Evolutionary conservation across 1,139 yeast species (phyloP).

Genomic region (Nematodospora anomalae): DNA sequence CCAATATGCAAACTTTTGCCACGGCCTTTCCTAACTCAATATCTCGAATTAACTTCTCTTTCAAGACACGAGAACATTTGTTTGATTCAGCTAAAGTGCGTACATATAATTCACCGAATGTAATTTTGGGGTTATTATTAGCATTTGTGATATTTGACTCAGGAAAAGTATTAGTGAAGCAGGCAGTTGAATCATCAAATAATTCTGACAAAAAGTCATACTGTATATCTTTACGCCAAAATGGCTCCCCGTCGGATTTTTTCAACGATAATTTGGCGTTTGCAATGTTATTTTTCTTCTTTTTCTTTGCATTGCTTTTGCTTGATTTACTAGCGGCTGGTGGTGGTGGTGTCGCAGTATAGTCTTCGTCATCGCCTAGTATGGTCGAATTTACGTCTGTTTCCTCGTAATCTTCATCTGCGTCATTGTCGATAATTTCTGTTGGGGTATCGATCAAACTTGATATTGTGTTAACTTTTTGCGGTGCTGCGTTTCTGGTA

Average conservation of each 20-base stretch:
- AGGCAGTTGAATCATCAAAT: constrained; percentile 61
- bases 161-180: constrained; percentile 64
- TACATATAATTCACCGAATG: constrained; percentile 85
- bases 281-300: constrained; percentile 17
- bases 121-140: constrained; percentile 49
- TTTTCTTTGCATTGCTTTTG: constrained; percentile 5
- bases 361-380: constrained; percentile 18
- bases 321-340: constrained; percentile 4
- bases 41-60: constrained; percentile 70
- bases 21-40: constrained; percentile 67
- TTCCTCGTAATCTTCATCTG: constrained; percentile 17
- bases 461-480: constrained; percentile 9
- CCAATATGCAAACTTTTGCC: constrained; percentile 80
- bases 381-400: constrained; percentile 18
- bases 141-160: constrained; percentile 35
- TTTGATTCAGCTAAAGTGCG: constrained; percentile 80
- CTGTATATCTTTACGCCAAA: constrained; percentile 87
- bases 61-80: constrained; percentile 78
- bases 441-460: constrained; percentile 4
- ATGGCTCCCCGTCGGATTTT: constrained; percentile 89
- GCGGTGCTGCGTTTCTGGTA: constrained; percentile 7
- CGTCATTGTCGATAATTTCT: constrained; percentile 11
- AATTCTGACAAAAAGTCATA: constrained; percentile 70
- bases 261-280: constrained; percentile 47
- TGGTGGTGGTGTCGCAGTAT: constrained; percentile 13